These are phyloP conservation scores for Vairimorpha ceranae DNA, from an alignment of 371 early-diverging fungal species.

Conservation along the genomic window DNA sequence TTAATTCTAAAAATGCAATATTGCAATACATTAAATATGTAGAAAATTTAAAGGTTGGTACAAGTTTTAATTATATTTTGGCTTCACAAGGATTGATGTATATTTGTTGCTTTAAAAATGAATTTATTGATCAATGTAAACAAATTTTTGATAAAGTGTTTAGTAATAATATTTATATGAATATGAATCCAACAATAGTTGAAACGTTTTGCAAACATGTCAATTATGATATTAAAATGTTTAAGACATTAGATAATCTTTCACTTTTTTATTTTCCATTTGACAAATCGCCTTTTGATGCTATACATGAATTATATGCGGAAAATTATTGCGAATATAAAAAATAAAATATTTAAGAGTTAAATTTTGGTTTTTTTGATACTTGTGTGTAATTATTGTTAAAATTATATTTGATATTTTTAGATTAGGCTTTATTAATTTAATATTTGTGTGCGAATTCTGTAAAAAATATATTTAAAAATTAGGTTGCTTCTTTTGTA, in stretches of 20 bases:
- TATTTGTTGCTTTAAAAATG: slow-evolving; percentile 24
- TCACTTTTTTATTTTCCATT: slow-evolving; percentile 34
- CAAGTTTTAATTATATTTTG: background rate
- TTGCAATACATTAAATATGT: slow-evolving; percentile 3
- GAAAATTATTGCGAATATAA: slow-evolving; percentile 21
- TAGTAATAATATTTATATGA: background rate
- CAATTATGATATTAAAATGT: slow-evolving; percentile 14
- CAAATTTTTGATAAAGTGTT: slow-evolving; percentile 10
- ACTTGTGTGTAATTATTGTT: too few relatives aligned
- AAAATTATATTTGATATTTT: too few relatives aligned
- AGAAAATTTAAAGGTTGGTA: background rate
- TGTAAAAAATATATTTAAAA: too few relatives aligned
- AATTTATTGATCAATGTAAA: background rate
- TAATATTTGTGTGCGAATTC: too few relatives aligned
- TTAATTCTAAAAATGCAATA: background rate
- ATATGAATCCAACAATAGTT: slow-evolving; percentile 21
- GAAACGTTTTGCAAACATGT: slow-evolving; percentile 21
- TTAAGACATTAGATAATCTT: slow-evolving; percentile 21
- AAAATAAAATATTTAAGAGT: background rate
- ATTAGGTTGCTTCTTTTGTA: too few relatives aligned
- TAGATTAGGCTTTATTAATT: too few relatives aligned
- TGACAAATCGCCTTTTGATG: slow-evolving; percentile 22
- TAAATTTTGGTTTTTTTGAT: too few relatives aligned
- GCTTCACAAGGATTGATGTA: slow-evolving; percentile 33
- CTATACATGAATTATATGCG: background rate